phyloP scores from a whole-genome alignment of 805 yeast species.

The Lipomyces chichibuensis region DNA sequence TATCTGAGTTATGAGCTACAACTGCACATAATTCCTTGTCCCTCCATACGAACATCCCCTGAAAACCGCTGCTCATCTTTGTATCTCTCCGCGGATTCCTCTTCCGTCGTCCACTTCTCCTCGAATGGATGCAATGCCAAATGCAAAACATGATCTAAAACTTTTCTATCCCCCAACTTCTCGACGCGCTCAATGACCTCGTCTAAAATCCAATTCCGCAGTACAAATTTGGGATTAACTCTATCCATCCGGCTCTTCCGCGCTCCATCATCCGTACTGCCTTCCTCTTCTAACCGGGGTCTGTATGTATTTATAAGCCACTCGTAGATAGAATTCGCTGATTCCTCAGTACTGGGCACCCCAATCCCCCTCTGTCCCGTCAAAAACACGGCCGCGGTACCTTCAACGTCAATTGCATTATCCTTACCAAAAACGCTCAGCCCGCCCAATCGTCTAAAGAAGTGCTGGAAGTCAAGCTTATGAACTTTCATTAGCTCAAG shows the following conservation, averaged over 20 bases:
- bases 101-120: constrained; percentile 65
- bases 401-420: constrained; percentile 19
- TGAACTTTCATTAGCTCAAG: constrained; percentile 63
- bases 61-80: constrained; percentile 43
- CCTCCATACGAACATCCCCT: constrained; percentile 55
- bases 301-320: constrained; percentile 59
- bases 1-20: constrained; percentile 51
- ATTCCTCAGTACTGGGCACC: constrained; percentile 43
- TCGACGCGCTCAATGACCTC: constrained; percentile 70
- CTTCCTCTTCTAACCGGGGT: constrained; percentile 48
- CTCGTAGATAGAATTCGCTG: constrained; percentile 49
- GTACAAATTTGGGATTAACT: constrained; percentile 77
- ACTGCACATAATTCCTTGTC: constrained; percentile 71
- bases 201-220: constrained; percentile 83
- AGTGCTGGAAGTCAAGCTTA: constrained; percentile 76
- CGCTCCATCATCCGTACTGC: constrained; percentile 45
- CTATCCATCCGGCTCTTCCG: constrained; percentile 51
- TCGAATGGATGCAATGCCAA: constrained; percentile 82
- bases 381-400: constrained; percentile 39
- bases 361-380: constrained; percentile 44
- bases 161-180: constrained; percentile 53
- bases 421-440: constrained; percentile 47
- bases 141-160: constrained; percentile 61
- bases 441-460: constrained; percentile 67
- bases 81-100: constrained; percentile 56